Evolutionary conservation across 2,329 filamentous ascomycete genomes (phyloP).

Genomic region (Parastagonospora nodorum): DNA sequence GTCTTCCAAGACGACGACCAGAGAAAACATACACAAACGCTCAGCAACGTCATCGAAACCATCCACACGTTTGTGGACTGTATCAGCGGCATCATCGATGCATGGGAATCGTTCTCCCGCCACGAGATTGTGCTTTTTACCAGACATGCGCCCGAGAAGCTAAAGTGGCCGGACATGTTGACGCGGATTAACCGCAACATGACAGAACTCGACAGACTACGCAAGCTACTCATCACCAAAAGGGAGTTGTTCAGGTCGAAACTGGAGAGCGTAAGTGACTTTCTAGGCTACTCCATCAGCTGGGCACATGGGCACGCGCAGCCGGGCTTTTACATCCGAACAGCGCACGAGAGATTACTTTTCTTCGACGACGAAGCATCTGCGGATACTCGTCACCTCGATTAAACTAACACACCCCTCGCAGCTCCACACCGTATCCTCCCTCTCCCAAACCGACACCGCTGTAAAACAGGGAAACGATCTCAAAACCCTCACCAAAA

Average conservation of each 20-base stretch:
- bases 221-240: slow-evolving; percentile 10
- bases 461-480: slow-evolving; percentile 14
- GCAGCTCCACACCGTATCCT: slow-evolving; percentile 17
- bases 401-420: too few relatives aligned
- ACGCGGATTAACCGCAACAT: slow-evolving; percentile 14
- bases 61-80: slow-evolving; percentile 19
- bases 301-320: slow-evolving; percentile 19
- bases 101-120: slow-evolving; percentile 16
- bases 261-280: slow-evolving; percentile 13
- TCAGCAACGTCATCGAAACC: slow-evolving; percentile 20
- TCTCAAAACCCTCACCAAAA: slow-evolving; percentile 16
- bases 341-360: too few relatives aligned
- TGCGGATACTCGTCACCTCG: too few relatives aligned
- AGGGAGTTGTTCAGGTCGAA: slow-evolving; percentile 14
- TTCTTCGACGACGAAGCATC: too few relatives aligned
- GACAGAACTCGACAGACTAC: slow-evolving; percentile 13
- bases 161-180: slow-evolving; percentile 9
- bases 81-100: slow-evolving; percentile 12
- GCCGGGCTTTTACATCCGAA: too few relatives aligned
- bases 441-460: slow-evolving; percentile 3
- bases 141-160: slow-evolving; percentile 11
- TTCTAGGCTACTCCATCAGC: slow-evolving; percentile 1
- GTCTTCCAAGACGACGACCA: slow-evolving; percentile 12
- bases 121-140: slow-evolving; percentile 15
- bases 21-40: slow-evolving; percentile 12